Evolutionary conservation across 306 rosid species (phyloP), one percentile per base, ranked within the genome.

Genomic region (Ziziphus jujuba): DNA sequence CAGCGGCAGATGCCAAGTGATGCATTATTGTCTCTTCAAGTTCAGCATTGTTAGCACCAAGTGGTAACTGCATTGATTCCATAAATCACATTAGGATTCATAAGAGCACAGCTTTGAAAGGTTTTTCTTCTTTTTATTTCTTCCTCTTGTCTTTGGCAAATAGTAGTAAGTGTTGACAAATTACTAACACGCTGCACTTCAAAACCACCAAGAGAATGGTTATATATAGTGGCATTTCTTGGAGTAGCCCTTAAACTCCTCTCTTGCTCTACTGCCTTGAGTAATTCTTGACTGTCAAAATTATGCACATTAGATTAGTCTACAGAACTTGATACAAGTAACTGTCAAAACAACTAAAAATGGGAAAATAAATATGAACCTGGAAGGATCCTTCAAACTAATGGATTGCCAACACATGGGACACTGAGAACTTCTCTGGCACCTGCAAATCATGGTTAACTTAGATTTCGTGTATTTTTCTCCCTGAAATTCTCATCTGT

Each of bases 401-500:
- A 95, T 78, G 73, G 80, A 50, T 71, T 75, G 97, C 99, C 95
- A 95, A 78, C 99, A 95, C 97, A 90, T 90, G 48, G 99, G 99
- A 74, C 99, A 95, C 23, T 95, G 89, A 36, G 99, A 85, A 73
- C 95, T 95, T 83, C 97, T 77, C 71, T 95, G 99, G 82, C 97
- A 82, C 99, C 99, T 90, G 71, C 48, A 76, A 51, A 66, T 28
- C 49, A 50, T 81, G 60, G 61, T 19, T 49, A 9, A 34, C 51
- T 57, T 21, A 77, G 53, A 50, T 62, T 51, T 36, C 56, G 43
- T 10, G 56, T 40, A 22, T 36, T 68, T 61, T 56, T 20, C 16
- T 55, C 22, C 43, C 56, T 68, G 17, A 13, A 47, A 47, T 47
- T 8, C 51, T 11, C 19, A 47, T 11, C 51, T 47, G 11, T 47